Conservation (phyloP, 2,329 filamentous ascomycete genomes). For the Fulvia fulva region DNA sequence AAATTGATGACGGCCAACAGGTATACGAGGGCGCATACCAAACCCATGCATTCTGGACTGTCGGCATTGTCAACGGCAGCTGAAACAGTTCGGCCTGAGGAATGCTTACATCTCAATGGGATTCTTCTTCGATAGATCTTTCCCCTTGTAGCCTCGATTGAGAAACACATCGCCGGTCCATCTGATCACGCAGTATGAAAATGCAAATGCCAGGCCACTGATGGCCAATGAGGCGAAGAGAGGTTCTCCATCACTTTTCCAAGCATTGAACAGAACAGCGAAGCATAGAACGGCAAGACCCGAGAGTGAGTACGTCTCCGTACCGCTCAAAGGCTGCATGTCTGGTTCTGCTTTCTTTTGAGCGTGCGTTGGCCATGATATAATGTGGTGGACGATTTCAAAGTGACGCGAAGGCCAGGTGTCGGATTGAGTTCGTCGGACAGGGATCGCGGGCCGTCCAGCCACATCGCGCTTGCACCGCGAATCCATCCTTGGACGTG, state of each 20-base stretch:
- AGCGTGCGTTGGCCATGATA: not conserved
- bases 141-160: constrained; percentile 80
- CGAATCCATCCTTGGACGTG: not conserved
- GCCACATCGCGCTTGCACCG: not conserved
- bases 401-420: not conserved
- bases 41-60: constrained; percentile 92
- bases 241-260: constrained; percentile 81
- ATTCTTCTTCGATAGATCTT: constrained; percentile 76
- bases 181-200: constrained; percentile 79
- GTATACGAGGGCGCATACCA: constrained; percentile 88
- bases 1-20: constrained; percentile 84
- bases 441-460: not conserved
- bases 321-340: constrained; percentile 43
- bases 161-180: constrained; percentile 93
- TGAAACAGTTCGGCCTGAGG: not conserved
- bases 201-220: constrained; percentile 76
- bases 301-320: constrained; percentile 56
- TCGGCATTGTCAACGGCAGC: constrained; percentile 22
- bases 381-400: not conserved
- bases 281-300: constrained; percentile 65
- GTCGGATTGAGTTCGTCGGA: not conserved
- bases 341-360: not conserved
- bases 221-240: constrained; percentile 84
- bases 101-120: constrained; percentile 65
- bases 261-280: constrained; percentile 72